Base-by-base conservation (phyloP, 257 asterid species). In the Coffea canephora region DNA sequence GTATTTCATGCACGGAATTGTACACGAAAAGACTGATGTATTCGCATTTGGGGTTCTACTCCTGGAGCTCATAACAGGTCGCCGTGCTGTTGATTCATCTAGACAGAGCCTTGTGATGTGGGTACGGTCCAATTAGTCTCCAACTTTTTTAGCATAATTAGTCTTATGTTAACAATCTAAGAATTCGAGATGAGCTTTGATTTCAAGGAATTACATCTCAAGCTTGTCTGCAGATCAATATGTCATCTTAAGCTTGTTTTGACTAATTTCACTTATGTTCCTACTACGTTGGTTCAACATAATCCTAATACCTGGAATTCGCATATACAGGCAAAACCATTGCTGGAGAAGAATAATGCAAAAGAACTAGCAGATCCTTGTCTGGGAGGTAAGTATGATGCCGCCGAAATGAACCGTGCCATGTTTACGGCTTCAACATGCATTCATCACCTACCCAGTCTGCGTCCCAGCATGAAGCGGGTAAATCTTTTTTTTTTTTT, bases 1-100 rank as follows among this genome's bases (percentile, higher is more conserved):
- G 78, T 95, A 95, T 75, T 95, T 95, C 90, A 93, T 95, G 99
- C 98, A 92, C 41, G 99, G 99, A 76, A 75, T 95, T 54, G 91
- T 95, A 55, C 87, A 93, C 39, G 99, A 95, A 89, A 93, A 91
- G 88, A 95, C 95, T 4, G 99, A 95, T 81, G 98, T 93, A 54
- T 95, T 95, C 74, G 97, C 99, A 36, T 93, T 93, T 25, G 99
- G 99, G 18, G 99, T 95, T 71, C 88, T 95, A 41, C 79, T 95
- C 34, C 88, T 95, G 59, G 99, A 95, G 90, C 95, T 95, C 70
- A 89, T 95, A 64, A 95, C 99, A 54, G 99, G 99, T 50, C 97
- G 98, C 3, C 93, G 87, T 39, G 97, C 99, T 39, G 99, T 96
- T 80, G 95, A 93, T 84, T 87, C 94, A 27, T 80, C 89, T 41